These are phyloP conservation scores for Pythium periplocum DNA, from an alignment of 352 stramenopile genomes.

Conservation along the genomic window DNA sequence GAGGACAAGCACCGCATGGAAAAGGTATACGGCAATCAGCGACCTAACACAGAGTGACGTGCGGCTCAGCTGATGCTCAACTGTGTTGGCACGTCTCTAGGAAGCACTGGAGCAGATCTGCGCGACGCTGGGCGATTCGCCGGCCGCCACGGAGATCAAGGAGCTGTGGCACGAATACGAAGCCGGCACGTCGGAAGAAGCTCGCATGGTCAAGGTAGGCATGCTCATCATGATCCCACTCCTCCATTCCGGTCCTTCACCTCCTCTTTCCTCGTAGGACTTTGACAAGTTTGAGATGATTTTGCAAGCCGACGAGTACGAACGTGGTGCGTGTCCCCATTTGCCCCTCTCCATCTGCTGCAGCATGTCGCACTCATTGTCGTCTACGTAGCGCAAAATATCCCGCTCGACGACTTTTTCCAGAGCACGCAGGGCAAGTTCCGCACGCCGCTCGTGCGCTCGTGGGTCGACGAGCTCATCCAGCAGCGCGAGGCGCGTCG, in stretches of 20 bases:
- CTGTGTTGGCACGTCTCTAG: conserved; percentile 8
- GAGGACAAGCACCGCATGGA: conserved; percentile 90
- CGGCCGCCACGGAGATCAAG: conserved; percentile 56
- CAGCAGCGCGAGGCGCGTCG: conserved; percentile 41
- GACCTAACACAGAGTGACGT: not conserved
- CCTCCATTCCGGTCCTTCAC: not conserved
- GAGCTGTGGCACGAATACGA: conserved; percentile 88
- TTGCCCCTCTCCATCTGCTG: no score
- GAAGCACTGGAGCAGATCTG: conserved; percentile 73
- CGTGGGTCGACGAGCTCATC: conserved; percentile 62
- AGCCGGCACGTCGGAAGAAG: conserved; percentile 68
- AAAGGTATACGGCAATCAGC: conserved; percentile 31
- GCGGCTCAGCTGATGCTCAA: no score
- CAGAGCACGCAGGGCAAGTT: conserved; percentile 79
- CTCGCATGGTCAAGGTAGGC: conserved; percentile 83
- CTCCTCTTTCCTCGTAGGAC: conserved; percentile 32
- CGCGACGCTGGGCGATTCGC: conserved; percentile 41
- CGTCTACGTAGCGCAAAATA: conserved; percentile 34
- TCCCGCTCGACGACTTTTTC: conserved; percentile 73
- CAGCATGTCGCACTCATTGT: not conserved
- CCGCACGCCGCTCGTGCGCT: conserved; percentile 73
- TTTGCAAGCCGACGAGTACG: conserved; percentile 91
- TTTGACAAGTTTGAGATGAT: conserved; percentile 97
- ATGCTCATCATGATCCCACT: not conserved
- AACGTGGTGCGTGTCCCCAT: conserved; percentile 46